Conservation (phyloP, 192 early-diverging fungal genomes). For the Kickxella alabastrina region DNA sequence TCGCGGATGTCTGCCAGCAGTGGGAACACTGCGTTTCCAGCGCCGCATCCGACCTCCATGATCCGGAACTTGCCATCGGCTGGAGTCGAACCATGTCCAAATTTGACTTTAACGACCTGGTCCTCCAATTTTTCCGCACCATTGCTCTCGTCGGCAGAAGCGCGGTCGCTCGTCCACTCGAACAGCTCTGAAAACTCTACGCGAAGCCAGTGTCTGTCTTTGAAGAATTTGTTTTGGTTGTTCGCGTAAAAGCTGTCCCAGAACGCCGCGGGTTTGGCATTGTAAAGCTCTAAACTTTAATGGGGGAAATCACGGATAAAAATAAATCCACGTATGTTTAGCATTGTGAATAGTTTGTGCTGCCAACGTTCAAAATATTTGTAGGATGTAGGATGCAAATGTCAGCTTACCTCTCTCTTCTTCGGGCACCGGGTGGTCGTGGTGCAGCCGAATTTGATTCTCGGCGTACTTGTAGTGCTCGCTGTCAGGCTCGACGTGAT, state of each 20-base stretch:
- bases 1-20: conserved; percentile 58
- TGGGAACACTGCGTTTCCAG: conserved; percentile 76
- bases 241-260: conserved; percentile 78
- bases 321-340: too few relatives aligned
- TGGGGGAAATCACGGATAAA: background rate
- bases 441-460: conserved; percentile 71
- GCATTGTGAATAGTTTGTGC: too few relatives aligned
- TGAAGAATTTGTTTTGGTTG: conserved; percentile 88
- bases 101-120: background rate
- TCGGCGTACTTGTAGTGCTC: conserved; percentile 78
- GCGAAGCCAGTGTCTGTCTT: conserved; percentile 93
- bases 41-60: conserved; percentile 80
- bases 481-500: conserved; percentile 87
- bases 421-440: conserved; percentile 60
- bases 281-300: conserved; percentile 45
- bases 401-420: conserved; percentile 36
- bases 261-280: conserved; percentile 54
- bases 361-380: too few relatives aligned
- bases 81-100: background rate
- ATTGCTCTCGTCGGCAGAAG: conserved; percentile 6
- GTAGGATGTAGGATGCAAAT: too few relatives aligned
- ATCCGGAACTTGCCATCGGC: conserved; percentile 46
- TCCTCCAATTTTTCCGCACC: background rate
- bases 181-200: conserved; percentile 92
- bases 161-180: conserved; percentile 36